Evolutionary conservation across 768 basidiomycete species (phyloP), one percentile per base, ranked within the genome.

Genomic region (Rhodotorula taiwanensis): DNA sequence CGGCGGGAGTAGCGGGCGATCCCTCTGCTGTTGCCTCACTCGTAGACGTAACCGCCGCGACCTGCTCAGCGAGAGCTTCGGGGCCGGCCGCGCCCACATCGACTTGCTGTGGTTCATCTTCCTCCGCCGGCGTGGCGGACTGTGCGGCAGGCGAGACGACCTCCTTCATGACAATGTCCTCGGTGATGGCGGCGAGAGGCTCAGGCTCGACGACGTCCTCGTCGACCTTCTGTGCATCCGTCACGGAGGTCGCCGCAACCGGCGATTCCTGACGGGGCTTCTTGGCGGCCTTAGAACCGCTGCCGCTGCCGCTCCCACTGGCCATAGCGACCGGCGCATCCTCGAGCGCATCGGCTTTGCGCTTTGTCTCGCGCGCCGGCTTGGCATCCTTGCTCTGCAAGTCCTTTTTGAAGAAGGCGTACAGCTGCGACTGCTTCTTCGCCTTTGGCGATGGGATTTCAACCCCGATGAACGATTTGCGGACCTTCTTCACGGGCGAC

Each of bases 351-450:
- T 25, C 33, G 33, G 1, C 33, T 33, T 25, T 33, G 30, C 6
- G 49, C 49, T 33, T 15, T 5, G 28, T 18, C 45, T n/a, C 16
- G n/a, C 10, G 14, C 21, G 6, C 20, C 31, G 31, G 20, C 18
- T 4, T 21, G 21, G 31, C 21, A 2, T 36, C 8, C 28, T 42
- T 43, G 3, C 16, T 21, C 41, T 5, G 21, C 25, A 9, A 5
- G 3, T 5, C 21, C n/a, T 43, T 36, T 34, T 41, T 41, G 52
- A 60, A 60, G 44, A 36, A 53, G 5, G 25, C 41, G n/a, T 25
- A 27, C 21, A 60, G 52, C 13, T 31, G 52, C 7, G 43, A 33
- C 52, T 60, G 58, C 43, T 53, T 53, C 52, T 34, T 47, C n/a
- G 16, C 36, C 36, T 39, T n/a, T 5, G 41, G 25, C 43, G 58